Percentiles rank a stretch among this genome's conserved stretches.
Conservation (phyloP, 1,284 basidiomycete species). For the Apiotrichum montevideense region DNA sequence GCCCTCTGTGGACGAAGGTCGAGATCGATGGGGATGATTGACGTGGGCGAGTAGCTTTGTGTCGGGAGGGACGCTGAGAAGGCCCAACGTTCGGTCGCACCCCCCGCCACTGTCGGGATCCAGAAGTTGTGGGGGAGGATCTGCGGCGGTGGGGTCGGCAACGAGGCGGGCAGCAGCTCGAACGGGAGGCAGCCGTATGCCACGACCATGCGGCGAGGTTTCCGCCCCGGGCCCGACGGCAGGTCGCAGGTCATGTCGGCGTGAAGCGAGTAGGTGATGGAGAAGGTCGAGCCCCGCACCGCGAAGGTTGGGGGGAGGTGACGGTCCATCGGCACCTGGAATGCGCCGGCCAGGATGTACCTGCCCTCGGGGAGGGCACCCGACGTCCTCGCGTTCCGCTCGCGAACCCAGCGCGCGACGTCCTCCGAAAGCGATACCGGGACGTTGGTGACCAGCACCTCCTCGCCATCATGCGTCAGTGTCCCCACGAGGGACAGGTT, state of each 20-base stretch:
- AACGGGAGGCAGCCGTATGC: conserved; percentile 11
- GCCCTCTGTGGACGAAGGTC: conserved; percentile 3
- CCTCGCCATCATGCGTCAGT: conserved; percentile 19
- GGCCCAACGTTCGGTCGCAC: conserved; percentile 22
- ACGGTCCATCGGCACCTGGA: conserved; percentile 38
- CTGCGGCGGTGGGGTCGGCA: conserved; percentile 25
- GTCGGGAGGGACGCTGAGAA: conserved; percentile 30
- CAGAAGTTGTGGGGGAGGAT: conserved; percentile 7
- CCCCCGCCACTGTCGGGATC: not conserved
- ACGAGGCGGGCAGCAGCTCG: conserved; percentile 37
- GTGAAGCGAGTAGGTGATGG: too few species aligned
- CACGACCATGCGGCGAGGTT: too few species aligned
- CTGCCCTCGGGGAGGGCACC: conserved; percentile 6
- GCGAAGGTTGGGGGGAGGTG: conserved; percentile 28
- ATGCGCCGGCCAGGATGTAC: too few species aligned
- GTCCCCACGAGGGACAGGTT: conserved; percentile 38
- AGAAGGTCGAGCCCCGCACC: not conserved
- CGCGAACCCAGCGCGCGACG: conserved; percentile 34
- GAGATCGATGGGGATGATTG: conserved; percentile 31
- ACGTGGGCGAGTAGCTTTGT: conserved; percentile 38
- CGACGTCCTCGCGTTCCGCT: too few species aligned
- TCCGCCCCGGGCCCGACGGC: too few species aligned
- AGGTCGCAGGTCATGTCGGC: too few species aligned
- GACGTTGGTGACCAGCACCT: conserved; percentile 31
- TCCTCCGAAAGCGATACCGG: conserved; percentile 37